Percentiles rank a stretch among this genome's conserved stretches.
Evolutionary conservation across 176 grass and related monocot species (phyloP).

Genomic region (Saccharum officinarum): DNA sequence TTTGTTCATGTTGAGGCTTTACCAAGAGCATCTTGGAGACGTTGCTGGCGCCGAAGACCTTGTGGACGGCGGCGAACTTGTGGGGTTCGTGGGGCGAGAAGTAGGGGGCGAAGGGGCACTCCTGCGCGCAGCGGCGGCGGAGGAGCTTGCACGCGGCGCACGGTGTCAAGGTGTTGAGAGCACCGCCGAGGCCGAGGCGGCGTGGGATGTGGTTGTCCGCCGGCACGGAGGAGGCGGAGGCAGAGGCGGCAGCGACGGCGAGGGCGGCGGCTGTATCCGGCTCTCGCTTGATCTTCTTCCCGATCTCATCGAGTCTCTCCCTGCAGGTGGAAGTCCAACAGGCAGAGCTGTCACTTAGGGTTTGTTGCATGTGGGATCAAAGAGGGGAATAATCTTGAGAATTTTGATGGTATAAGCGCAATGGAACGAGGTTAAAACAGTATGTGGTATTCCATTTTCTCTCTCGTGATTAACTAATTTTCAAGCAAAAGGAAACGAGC

Average conservation of each 20-base stretch:
- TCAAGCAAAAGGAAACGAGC: conserved; percentile 17
- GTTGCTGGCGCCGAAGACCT: conserved; percentile 95
- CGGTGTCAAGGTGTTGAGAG: conserved; percentile 60
- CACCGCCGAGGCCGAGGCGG: conserved; percentile 34
- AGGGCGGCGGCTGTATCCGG: conserved; percentile 13
- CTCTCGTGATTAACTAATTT: conserved; percentile 26
- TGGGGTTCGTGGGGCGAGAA: conserved; percentile 93
- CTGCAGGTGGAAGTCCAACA: conserved; percentile 29
- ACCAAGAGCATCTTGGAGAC: conserved; percentile 98
- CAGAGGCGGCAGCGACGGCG: background rate
- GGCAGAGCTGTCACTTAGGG: conserved; percentile 29
- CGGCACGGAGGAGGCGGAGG: conserved; percentile 2
- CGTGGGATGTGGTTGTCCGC: conserved; percentile 17
- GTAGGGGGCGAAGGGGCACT: conserved; percentile 94
- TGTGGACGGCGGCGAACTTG: conserved; percentile 90
- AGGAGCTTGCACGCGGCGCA: conserved; percentile 98
- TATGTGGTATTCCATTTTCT: too few relatives aligned
- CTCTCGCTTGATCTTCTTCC: conserved; percentile 84
- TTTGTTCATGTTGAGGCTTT: background rate
- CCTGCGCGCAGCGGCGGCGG: conserved; percentile 76
- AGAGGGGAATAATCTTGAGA: background rate
- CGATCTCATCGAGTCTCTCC: conserved; percentile 75
- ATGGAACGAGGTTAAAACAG: background rate
- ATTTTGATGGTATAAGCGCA: background rate
- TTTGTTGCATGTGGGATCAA: conserved; percentile 21